Base-by-base conservation (phyloP, 2,329 filamentous ascomycete species). In the Grosmannia huntii region DNA sequence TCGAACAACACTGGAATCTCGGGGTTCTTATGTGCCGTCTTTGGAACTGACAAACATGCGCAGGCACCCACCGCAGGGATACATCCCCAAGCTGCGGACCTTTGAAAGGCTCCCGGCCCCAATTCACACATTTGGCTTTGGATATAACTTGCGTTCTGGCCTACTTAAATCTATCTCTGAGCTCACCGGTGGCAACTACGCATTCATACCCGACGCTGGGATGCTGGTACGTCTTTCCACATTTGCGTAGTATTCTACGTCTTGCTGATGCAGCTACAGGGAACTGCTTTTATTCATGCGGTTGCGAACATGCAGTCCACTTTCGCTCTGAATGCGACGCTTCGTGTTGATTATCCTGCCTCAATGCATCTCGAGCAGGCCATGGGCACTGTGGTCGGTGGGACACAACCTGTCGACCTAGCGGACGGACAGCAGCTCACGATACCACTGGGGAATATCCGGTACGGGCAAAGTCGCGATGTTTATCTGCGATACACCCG, bases 221-320 rank as follows among this genome's bases (percentile, higher is more conserved):
- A 83, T 85, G 80, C 79, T 85, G 60, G 72, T 75, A 61, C 59
- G 71, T 62, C 14, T 31, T 19, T 44, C 41, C 41, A 19, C 19
- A 9, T 11, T 16, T 28, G 10, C 21, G 16, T 5, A 3, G 3
- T 1, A 1, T 21, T 11, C 28, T 61, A 48, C 48, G 31, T 44
- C 7, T 11, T 21, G n/a, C 27, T 23, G 38, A 25, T 19, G 21
- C 57, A 3, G 1, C 41, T n/a, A 55, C 28, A 62, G 61, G 63
- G 78, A 3, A 84, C 82, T 3, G 79, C 82, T 4, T 84, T 85
- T 60, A 73, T 83, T 3, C 80, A 85, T 63, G 79, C 82, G 2
- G 74, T 84, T 2, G 81, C 82, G 21, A 83, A 84, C 62, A 66
- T 85, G 2, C 81, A 82, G 63, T 75, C 77, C 2, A 84, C 81